Conservation (phyloP, 2,329 filamentous ascomycete genomes). For the Clarireedia hainanense region DNA sequence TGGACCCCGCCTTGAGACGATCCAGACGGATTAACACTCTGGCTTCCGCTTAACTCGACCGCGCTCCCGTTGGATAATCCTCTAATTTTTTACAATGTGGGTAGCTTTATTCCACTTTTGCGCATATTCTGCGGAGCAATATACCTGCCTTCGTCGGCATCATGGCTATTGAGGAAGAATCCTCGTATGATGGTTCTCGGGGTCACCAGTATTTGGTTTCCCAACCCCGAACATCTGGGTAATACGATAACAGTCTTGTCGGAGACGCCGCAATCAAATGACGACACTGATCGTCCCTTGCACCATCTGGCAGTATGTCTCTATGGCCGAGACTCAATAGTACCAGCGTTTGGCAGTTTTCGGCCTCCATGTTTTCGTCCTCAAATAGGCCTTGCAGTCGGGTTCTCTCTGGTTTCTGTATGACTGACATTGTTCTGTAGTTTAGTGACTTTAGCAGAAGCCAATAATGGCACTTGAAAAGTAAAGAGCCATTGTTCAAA, state of each 20-base stretch:
- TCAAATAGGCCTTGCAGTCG: neutral
- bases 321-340: neutral
- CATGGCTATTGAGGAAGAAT: neutral
- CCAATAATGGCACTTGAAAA: neutral
- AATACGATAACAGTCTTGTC: neutral
- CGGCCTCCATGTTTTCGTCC: neutral
- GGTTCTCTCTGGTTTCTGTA: neutral
- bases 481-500: neutral
- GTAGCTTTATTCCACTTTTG: conserved; percentile 6
- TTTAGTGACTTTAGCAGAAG: neutral
- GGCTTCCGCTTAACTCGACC: conserved; percentile 2
- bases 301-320: neutral
- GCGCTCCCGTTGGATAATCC: neutral
- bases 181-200: neutral
- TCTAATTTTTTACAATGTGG: conserved; percentile 3
- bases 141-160: neutral
- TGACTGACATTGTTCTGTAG: neutral
- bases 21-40: conserved; percentile 3
- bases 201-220: neutral
- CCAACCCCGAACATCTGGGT: neutral
- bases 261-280: neutral
- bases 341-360: neutral
- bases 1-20: conserved; percentile 5
- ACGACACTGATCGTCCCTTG: neutral
- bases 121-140: neutral